These are phyloP conservation scores for Choiromyces venosus DNA, from an alignment of 495 filamentous ascomycete genomes.

Conservation along the genomic window DNA sequence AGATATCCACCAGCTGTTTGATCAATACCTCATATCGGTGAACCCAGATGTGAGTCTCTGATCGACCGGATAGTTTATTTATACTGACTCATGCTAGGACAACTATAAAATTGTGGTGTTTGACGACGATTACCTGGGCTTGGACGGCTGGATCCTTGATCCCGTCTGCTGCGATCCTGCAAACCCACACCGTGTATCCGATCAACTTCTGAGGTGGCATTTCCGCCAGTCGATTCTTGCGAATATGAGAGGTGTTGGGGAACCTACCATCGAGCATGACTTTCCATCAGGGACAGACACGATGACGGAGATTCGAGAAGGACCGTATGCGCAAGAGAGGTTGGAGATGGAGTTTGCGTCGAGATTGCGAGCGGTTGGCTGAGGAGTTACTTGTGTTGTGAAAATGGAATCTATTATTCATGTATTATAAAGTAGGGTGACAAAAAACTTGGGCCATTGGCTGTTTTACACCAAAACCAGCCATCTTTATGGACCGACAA, in stretches of 20 bases:
- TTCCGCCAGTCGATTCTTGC: constrained; percentile 39
- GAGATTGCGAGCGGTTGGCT: too few species aligned
- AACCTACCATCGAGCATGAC: constrained; percentile 41
- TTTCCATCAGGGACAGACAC: constrained; percentile 38
- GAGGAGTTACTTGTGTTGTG: too few species aligned
- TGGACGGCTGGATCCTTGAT: constrained; percentile 36
- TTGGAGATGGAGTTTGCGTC: constrained; percentile 40
- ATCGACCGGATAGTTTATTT: too few species aligned
- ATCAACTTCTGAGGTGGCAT: constrained; percentile 39
- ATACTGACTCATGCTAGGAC: too few species aligned
- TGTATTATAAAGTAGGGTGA: too few species aligned
- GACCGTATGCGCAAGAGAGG: constrained; percentile 26
- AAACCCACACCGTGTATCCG: constrained; percentile 32
- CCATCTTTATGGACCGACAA: too few species aligned
- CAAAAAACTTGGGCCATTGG: too few species aligned
- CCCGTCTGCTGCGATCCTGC: constrained; percentile 34
- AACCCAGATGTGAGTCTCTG: too few species aligned
- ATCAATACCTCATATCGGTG: constrained; percentile 24
- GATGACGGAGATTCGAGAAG: constrained; percentile 26
- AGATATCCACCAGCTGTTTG: constrained; percentile 29
- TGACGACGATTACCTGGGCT: constrained; percentile 36
- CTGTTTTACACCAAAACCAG: too few species aligned
- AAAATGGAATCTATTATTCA: too few species aligned
- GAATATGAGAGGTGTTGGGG: constrained; percentile 42
- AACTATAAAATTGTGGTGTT: too few species aligned